These are phyloP conservation scores for Babesia ovata DNA, from an alignment of 169 alveolate species.

Conservation along the genomic window DNA sequence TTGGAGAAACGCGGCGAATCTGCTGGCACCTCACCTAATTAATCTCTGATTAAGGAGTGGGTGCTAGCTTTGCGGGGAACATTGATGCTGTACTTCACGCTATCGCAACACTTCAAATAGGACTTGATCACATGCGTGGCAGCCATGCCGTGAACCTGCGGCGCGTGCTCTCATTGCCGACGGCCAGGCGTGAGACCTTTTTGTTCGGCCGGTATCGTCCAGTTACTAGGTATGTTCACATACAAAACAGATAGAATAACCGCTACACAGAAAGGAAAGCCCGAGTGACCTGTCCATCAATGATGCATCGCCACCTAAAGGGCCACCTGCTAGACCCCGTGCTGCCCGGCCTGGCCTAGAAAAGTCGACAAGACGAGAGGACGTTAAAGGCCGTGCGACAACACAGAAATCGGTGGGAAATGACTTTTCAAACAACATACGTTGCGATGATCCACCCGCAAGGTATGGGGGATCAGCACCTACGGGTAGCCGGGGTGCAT, in stretches of 20 bases:
- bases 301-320: background rate
- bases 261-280: background rate
- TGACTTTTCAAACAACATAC: background rate
- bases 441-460: background rate
- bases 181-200: conserved; percentile 13
- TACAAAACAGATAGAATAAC: background rate
- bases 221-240: background rate
- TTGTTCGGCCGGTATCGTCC: conserved; percentile 12
- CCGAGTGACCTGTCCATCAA: background rate
- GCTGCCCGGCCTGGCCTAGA: background rate
- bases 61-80: background rate
- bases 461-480: background rate
- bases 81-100: background rate
- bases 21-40: background rate
- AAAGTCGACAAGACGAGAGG: too few relatives aligned
- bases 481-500: too few relatives aligned
- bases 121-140: conserved; percentile 24
- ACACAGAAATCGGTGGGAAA: too few relatives aligned
- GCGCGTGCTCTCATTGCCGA: conserved; percentile 38
- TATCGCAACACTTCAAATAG: background rate
- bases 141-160: conserved; percentile 18
- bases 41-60: background rate
- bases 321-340: background rate
- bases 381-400: too few relatives aligned
- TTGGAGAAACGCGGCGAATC: conserved; percentile 18